Conservation (phyloP, 2,329 filamentous ascomycete genomes). For the Colletotrichum sp. region DNA sequence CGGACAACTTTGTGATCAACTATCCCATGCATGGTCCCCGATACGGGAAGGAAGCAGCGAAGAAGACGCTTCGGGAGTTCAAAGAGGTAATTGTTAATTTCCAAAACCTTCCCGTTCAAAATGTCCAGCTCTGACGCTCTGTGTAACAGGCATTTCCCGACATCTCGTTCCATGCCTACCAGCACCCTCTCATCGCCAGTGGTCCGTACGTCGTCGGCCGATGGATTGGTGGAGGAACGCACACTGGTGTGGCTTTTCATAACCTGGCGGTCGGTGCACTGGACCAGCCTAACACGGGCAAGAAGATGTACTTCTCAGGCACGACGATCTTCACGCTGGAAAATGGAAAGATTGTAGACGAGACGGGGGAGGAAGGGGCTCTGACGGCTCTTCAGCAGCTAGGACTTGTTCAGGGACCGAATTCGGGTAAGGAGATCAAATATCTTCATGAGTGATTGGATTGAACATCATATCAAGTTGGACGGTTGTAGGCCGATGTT, state of each 20-base stretch:
- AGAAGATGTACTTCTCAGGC: neutral
- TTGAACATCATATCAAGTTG: no score
- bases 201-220: neutral
- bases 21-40: neutral
- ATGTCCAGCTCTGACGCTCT: neutral
- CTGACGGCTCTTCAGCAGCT: neutral
- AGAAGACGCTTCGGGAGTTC: neutral
- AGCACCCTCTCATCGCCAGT: constrained; percentile 10
- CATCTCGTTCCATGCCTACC: neutral
- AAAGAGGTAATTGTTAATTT: neutral
- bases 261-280: neutral
- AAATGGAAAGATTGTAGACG: neutral
- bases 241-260: neutral
- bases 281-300: neutral
- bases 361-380: neutral
- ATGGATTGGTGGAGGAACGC: neutral
- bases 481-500: no score
- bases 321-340: neutral
- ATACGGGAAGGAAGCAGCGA: neutral
- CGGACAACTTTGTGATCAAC: neutral
- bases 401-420: neutral
- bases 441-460: neutral
- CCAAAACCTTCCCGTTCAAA: neutral
- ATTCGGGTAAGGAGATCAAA: neutral
- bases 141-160: neutral